Base-by-base conservation (phyloP, 805 yeast genomes). In the Barnettozyma vustinii region DNA sequence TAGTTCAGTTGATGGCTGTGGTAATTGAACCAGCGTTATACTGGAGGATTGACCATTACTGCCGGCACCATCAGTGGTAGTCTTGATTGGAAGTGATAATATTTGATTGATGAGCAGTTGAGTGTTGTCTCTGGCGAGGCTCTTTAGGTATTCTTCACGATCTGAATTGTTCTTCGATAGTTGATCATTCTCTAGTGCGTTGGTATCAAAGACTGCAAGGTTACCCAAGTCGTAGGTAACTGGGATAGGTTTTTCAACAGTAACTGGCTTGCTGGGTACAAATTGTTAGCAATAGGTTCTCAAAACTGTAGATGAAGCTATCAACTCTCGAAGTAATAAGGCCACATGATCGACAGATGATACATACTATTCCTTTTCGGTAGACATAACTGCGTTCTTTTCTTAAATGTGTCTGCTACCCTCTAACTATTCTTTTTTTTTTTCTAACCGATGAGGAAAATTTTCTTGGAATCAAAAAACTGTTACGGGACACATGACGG, bases 91-190 rank as follows among this genome's bases (percentile, higher is more conserved):
- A 50, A 90, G 77, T 13, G 96, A 87, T 50, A 94, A 74, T 23
- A 94, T 73, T 71, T 94, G 99, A 69, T 91, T 91, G 60, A 94
- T 81, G 59, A 94, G 74, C 50, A 92, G 75, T 70, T 94, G 99
- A 26, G 87, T 88, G 66, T 94, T 91, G 62, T 92, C 99, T 71
- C 99, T 82, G 35, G 97, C 81, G 18, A 80, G 72, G 6, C 77
- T 69, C 46, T 75, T 73, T 52, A 94, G 70, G 52, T 84, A 77
- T 43, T 71, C 76, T 65, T 90, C 96, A 59, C 79, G 80, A 40
- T 75, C 71, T 18, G 76, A 74, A 58, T 84, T 77, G 4, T 74
- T 69, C 12, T 64, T 58, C 32, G 75, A 75, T 45, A 88, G 69
- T 55, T 79, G 74, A 15, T 72, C 71, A 37, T 74, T 72, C 56